A percentile compares a stretch with the other conserved stretches of the same genome.
Conservation (phyloP, 495 filamentous ascomycete species). For the Staphylotrichum longicolle region DNA sequence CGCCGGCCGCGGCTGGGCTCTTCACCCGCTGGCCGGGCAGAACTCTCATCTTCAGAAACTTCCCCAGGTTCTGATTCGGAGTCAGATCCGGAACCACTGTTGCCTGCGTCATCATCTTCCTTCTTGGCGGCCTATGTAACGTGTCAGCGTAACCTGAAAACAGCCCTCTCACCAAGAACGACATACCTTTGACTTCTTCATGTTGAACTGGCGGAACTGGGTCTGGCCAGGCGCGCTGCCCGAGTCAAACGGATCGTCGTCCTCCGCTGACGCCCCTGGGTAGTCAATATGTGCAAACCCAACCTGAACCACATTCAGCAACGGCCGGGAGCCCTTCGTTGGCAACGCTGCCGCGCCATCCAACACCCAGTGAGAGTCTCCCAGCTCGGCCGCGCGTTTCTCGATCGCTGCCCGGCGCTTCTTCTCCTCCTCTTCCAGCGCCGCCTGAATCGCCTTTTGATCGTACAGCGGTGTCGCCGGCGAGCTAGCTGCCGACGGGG, state of each 20-base stretch:
- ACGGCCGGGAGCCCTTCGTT: constrained; percentile 27
- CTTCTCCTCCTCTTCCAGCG: constrained; percentile 69
- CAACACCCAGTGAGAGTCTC: constrained; percentile 88
- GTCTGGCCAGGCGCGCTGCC: constrained; percentile 15
- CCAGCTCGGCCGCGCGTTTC: constrained; percentile 66
- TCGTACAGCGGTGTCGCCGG: constrained; percentile 37
- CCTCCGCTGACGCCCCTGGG: constrained; percentile 7
- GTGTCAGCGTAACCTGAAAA: constrained; percentile 1
- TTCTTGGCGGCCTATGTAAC: constrained; percentile 12
- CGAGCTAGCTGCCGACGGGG: constrained; percentile 18
- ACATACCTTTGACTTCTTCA: constrained; percentile 42
- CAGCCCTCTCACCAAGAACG: not conserved
- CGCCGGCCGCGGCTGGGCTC: constrained; percentile 26
- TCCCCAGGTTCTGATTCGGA: constrained; percentile 13
- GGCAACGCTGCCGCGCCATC: constrained; percentile 33
- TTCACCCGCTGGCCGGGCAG: constrained; percentile 7
- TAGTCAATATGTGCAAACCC: constrained; percentile 50
- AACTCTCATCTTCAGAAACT: constrained; percentile 12
- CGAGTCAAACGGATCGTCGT: constrained; percentile 19
- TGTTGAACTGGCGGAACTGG: constrained; percentile 42
- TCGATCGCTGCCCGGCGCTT: constrained; percentile 70
- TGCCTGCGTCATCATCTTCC: constrained; percentile 16
- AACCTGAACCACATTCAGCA: constrained; percentile 47
- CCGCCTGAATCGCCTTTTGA: constrained; percentile 59
- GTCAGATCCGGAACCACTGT: constrained; percentile 23